Percentiles rank a stretch among this genome's conserved stretches.
phyloP scores from a whole-genome alignment of 495 filamentous ascomycete species.

The Aspergillus cavernicola region DNA sequence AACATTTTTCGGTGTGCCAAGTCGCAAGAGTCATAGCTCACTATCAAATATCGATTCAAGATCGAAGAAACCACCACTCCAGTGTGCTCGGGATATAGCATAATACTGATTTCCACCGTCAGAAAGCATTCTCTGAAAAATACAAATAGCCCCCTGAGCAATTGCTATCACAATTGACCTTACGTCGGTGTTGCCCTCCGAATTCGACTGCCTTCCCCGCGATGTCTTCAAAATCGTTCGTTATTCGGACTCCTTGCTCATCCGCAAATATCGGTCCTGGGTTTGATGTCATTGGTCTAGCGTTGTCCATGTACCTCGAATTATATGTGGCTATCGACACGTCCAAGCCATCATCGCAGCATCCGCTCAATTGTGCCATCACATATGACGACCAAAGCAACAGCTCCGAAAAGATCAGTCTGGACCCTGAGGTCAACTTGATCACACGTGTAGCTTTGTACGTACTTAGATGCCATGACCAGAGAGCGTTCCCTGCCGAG shows the following conservation, averaged over 20 bases:
- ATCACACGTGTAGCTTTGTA: slow-evolving; percentile 90
- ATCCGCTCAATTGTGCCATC: slow-evolving; percentile 79
- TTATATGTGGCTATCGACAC: slow-evolving; percentile 68
- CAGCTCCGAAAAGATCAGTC: slow-evolving; percentile 66
- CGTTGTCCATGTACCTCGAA: slow-evolving; percentile 86
- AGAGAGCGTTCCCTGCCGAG: slow-evolving; percentile 72
- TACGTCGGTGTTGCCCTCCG: not conserved
- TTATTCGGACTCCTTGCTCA: slow-evolving; percentile 74
- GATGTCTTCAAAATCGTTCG: slow-evolving; percentile 48
- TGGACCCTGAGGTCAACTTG: slow-evolving; percentile 78
- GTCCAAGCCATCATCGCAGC: slow-evolving; percentile 44
- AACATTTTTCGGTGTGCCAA: slow-evolving; percentile 26
- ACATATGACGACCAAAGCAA: slow-evolving; percentile 83
- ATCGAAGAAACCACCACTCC: not conserved
- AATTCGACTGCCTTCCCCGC: slow-evolving; percentile 3
- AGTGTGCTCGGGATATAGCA: not conserved
- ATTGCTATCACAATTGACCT: not conserved
- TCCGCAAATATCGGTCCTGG: slow-evolving; percentile 95
- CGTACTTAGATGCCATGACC: slow-evolving; percentile 84
- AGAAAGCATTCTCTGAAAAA: not conserved
- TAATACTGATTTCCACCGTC: not conserved
- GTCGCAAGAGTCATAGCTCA: slow-evolving; percentile 19
- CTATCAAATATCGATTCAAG: slow-evolving; percentile 13
- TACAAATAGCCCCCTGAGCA: not conserved
- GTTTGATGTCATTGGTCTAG: slow-evolving; percentile 95